phyloP scores from a whole-genome alignment of 2,329 filamentous ascomycete species.

The Cercospora canescens region DNA sequence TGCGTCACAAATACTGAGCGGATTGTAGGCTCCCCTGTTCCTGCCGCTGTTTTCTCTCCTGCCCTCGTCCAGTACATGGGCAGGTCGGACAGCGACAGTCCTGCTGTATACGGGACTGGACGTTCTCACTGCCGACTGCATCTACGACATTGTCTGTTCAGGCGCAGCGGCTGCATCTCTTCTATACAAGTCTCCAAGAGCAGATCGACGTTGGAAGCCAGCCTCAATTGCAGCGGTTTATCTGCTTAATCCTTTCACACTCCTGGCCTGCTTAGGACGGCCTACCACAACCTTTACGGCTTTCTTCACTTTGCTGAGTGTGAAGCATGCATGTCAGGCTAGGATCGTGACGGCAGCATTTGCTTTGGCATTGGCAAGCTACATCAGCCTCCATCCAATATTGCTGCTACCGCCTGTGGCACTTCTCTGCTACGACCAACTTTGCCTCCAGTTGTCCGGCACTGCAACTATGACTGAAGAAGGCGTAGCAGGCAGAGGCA shows the following conservation, averaged over 20 bases:
- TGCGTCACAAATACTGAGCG: constrained; percentile 8
- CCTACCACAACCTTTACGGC: constrained; percentile 88
- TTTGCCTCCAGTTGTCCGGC: constrained; percentile 21
- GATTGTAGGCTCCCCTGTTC: constrained; percentile 76
- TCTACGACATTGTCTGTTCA: constrained; percentile 78
- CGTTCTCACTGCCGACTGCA: constrained; percentile 75
- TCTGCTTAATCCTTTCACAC: constrained; percentile 91
- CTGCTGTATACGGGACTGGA: constrained; percentile 81
- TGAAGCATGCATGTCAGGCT: constrained; percentile 76
- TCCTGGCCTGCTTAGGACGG: constrained; percentile 85
- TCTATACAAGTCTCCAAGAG: constrained; percentile 76
- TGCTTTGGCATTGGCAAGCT: constrained; percentile 81
- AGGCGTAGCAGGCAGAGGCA: constrained; percentile 6
- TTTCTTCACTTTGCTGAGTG: constrained; percentile 79
- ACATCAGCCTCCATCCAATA: constrained; percentile 88
- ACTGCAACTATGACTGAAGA: constrained; percentile 7
- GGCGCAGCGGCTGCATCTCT: constrained; percentile 73
- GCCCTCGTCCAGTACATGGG: constrained; percentile 63
- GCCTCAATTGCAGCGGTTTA: constrained; percentile 78
- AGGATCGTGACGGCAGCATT: constrained; percentile 74
- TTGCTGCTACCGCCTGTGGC: constrained; percentile 81
- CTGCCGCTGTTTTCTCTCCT: constrained; percentile 89
- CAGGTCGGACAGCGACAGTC: constrained; percentile 59
- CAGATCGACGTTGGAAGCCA: constrained; percentile 71
- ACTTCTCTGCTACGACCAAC: constrained; percentile 72